Evolutionary conservation across 257 asterid genomes (phyloP).

Genomic region (Fraxinus cuspidata): DNA sequence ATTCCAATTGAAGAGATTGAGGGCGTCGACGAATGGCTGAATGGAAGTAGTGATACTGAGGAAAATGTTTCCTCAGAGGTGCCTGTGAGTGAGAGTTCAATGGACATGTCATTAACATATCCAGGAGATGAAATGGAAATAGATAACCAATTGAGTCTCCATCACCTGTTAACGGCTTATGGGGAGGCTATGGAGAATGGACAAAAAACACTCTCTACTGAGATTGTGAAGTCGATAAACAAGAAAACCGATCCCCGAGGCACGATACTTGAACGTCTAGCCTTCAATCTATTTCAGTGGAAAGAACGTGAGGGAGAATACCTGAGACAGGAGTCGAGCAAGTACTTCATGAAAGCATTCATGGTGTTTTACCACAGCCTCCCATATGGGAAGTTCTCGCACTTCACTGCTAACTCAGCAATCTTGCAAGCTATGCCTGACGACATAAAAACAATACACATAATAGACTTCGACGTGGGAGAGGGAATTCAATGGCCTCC

Average conservation of each 20-base stretch:
- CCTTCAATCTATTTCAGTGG: conserved; percentile 50
- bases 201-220: conserved; percentile 48
- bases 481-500: conserved; percentile 53
- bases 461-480: conserved; percentile 42
- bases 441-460: conserved; percentile 22
- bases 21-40: conserved; percentile 43
- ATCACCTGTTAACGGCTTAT: conserved; percentile 56
- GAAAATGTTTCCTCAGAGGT: conserved; percentile 33
- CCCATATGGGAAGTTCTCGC: conserved; percentile 41
- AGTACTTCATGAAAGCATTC: conserved; percentile 51
- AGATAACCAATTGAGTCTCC: conserved; percentile 40
- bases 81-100: conserved; percentile 29
- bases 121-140: conserved; percentile 38
- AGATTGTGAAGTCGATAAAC: conserved; percentile 41
- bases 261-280: conserved; percentile 48
- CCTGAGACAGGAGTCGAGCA: conserved; percentile 50
- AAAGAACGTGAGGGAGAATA: conserved; percentile 40
- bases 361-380: conserved; percentile 43
- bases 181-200: conserved; percentile 62
- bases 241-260: conserved; percentile 53
- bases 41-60: conserved; percentile 32
- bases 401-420: conserved; percentile 41
- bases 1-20: conserved; percentile 28
- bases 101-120: conserved; percentile 6
- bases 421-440: conserved; percentile 40